Evolutionary conservation across 768 basidiomycete genomes (phyloP), one percentile per base, ranked within the genome.

Genomic region (Calocybe cyanea): DNA sequence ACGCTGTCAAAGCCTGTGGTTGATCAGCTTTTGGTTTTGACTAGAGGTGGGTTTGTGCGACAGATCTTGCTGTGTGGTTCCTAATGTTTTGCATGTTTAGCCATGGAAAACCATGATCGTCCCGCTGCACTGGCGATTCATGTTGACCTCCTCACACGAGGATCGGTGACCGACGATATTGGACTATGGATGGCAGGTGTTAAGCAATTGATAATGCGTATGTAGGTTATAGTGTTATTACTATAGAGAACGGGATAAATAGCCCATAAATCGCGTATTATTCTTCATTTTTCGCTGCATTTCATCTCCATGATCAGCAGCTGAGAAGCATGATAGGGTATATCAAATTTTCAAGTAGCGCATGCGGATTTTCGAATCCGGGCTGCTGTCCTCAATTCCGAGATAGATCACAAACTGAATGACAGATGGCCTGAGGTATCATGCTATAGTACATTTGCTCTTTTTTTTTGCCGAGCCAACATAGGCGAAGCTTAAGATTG

Each of bases 161-260:
- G 85, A 19, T 85, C 87, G 41, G 76, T 81, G 45, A 85, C 85
- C 33, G 86, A 90, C 41, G 91, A 94, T 55, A 90, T 94, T 59
- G 82, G 79, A 1, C 58, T 87, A 45, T 87, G 83, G 85, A 88
- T 93, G 90, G 83, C 91, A 10, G 91, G 87, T 6, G 67, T 95
- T 47, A 95, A 95, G 65, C 90, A 92, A 61, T 64, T 96, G 54
- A 87, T 95, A 59, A 70, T 82, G 71, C 75, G 79, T 54, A 55
- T 90, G 65, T 88, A 59, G 42, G 31, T 21, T 20, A 33, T 14
- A 19, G 34, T 37, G 17, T 44, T 43, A 14, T 14, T 31, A 31
- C 32, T 41, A 11, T 38, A 35, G 34, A 43, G 34, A 42, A 42
- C 11, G 15, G 14, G 15, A 25, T 46, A 18, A 38, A 42, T 37